Conservation (phyloP, 2,329 filamentous ascomycete genomes). For the Nemania diffusa region DNA sequence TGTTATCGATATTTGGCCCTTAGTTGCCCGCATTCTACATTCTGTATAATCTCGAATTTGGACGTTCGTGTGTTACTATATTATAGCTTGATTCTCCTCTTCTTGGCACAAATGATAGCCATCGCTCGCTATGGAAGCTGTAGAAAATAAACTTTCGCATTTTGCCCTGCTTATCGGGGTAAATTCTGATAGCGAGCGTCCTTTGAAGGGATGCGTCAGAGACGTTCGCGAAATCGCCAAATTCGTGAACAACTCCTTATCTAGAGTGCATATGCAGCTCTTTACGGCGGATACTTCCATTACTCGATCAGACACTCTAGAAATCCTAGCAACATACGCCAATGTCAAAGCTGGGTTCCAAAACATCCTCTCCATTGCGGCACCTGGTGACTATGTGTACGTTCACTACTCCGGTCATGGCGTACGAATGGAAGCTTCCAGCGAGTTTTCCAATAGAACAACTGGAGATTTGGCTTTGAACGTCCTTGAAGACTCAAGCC, state of each 20-base stretch:
- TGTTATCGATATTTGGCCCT: too few relatives aligned
- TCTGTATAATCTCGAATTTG: too few relatives aligned
- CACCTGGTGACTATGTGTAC: not conserved
- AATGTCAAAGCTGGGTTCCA: not conserved
- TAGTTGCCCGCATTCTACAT: too few relatives aligned
- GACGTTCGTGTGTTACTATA: too few relatives aligned
- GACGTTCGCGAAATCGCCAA: not conserved
- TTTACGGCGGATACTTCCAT: not conserved
- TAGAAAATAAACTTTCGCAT: not conserved
- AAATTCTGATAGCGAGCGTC: not conserved
- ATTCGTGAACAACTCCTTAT: not conserved
- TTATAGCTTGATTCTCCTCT: too few relatives aligned
- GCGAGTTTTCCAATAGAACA: not conserved
- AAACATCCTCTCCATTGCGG: not conserved
- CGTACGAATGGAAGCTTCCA: not conserved
- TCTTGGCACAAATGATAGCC: too few relatives aligned
- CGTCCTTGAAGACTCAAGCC: not conserved
- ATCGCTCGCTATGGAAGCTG: too few relatives aligned
- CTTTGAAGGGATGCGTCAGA: not conserved
- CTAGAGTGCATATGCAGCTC: not conserved
- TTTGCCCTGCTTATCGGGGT: not conserved
- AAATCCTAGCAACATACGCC: not conserved
- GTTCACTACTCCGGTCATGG: slow-evolving; percentile 6
- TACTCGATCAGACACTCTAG: too few relatives aligned
- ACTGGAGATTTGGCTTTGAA: not conserved